A percentile compares a stretch with the other conserved stretches of the same genome.
Conservation (phyloP, 441 rosid species). For the Lagerstroemia fauriei region DNA sequence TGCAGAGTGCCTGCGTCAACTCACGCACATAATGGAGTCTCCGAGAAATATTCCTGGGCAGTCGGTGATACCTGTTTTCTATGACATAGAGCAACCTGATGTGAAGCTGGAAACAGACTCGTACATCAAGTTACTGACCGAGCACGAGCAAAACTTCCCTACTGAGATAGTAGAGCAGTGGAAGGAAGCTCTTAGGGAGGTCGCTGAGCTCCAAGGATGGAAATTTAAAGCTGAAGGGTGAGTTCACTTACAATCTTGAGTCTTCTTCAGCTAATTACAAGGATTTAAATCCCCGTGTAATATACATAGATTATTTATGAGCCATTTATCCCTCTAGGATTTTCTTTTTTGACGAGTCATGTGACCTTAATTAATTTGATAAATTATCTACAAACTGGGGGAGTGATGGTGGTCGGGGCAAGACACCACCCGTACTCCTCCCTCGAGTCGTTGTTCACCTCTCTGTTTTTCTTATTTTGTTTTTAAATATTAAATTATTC, state of each 20-base stretch:
- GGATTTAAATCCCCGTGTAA: neutral
- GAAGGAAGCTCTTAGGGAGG: neutral
- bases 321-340: neutral
- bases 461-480: too few relatives aligned
- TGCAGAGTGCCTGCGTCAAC: neutral
- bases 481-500: too few relatives aligned
- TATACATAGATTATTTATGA: too few relatives aligned
- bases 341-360: neutral
- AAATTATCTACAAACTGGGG: too few relatives aligned
- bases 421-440: too few relatives aligned
- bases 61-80: neutral
- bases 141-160: neutral
- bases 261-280: neutral
- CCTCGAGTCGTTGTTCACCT: too few relatives aligned
- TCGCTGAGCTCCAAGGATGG: neutral
- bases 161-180: neutral
- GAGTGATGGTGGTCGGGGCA: too few relatives aligned
- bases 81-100: neutral
- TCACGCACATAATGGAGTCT: neutral
- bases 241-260: neutral
- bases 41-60: neutral
- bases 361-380: too few relatives aligned
- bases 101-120: neutral
- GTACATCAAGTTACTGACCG: neutral
- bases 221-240: neutral